Conservation (phyloP, 1,139 yeast genomes). For the Hansenula sp. region DNA sequence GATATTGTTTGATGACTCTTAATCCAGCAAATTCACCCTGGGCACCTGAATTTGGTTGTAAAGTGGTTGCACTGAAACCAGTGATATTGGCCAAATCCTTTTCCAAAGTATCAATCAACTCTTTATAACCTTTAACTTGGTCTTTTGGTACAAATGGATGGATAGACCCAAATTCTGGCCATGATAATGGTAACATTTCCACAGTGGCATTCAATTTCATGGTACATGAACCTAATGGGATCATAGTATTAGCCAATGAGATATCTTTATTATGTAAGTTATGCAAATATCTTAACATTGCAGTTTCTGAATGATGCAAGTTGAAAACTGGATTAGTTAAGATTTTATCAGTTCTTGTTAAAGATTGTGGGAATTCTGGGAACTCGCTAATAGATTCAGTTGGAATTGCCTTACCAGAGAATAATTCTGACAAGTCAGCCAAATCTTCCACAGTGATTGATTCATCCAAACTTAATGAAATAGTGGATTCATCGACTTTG, state of each 20-base stretch:
- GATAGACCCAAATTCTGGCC: slow-evolving; percentile 85
- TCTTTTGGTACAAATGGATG: slow-evolving; percentile 92
- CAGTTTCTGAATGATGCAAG: slow-evolving; percentile 87
- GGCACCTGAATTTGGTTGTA: slow-evolving; percentile 98
- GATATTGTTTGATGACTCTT: slow-evolving; percentile 78
- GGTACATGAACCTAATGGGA: slow-evolving; percentile 95
- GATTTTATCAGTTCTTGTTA: slow-evolving; percentile 59
- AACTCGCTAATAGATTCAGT: slow-evolving; percentile 29
- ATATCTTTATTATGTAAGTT: slow-evolving; percentile 83
- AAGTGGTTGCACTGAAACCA: slow-evolving; percentile 88
- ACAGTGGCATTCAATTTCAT: slow-evolving; percentile 96
- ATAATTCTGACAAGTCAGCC: slow-evolving; percentile 50
- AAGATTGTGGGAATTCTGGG: slow-evolving; percentile 51
- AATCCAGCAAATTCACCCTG: slow-evolving; percentile 97
- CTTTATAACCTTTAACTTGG: slow-evolving; percentile 83
- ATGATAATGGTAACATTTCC: slow-evolving; percentile 89
- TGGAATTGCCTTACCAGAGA: slow-evolving; percentile 36
- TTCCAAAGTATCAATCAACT: slow-evolving; percentile 73
- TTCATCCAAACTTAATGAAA: slow-evolving; percentile 83
- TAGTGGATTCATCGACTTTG: slow-evolving; percentile 57
- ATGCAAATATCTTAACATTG: slow-evolving; percentile 88
- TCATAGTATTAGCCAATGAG: slow-evolving; percentile 94
- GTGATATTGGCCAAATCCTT: slow-evolving; percentile 87
- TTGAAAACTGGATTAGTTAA: slow-evolving; percentile 79
- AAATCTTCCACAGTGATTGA: slow-evolving; percentile 69